phyloP scores from a whole-genome alignment of 2,329 filamentous ascomycete species.

The Colletotrichum kahawae region DNA sequence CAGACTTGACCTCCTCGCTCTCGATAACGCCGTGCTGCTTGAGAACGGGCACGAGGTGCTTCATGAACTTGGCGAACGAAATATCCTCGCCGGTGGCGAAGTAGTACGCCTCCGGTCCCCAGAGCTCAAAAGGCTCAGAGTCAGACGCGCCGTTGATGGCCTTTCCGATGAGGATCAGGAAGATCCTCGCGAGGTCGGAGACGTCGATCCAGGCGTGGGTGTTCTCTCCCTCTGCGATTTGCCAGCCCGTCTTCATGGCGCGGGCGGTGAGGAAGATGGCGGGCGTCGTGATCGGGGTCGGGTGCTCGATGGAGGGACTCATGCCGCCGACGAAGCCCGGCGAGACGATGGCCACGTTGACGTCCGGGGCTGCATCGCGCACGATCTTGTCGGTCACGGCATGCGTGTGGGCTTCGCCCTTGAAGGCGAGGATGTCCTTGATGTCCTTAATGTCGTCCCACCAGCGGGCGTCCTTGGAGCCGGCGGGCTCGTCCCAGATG shows the following conservation, averaged over 20 bases:
- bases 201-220: conserved; percentile 12
- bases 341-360: conserved; percentile 12
- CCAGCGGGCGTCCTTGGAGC: conserved; percentile 5
- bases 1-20: not conserved
- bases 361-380: not conserved
- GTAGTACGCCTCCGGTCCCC: conserved; percentile 1
- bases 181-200: not conserved
- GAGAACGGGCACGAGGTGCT: not conserved
- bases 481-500: conserved; percentile 9
- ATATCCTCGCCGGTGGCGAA: not conserved
- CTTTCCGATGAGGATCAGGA: not conserved
- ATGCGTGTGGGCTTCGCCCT: conserved; percentile 5
- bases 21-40: not conserved
- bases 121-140: conserved; percentile 1
- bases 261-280: conserved; percentile 14
- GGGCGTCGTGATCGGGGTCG: conserved; percentile 21
- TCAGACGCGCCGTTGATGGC: not conserved
- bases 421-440: not conserved
- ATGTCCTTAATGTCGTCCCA: conserved; percentile 9
- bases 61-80: not conserved
- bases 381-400: conserved; percentile 7
- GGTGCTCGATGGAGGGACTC: conserved; percentile 22
- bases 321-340: conserved; percentile 25
- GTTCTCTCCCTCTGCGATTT: conserved; percentile 4
- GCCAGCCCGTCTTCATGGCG: conserved; percentile 9